Base-by-base conservation (phyloP, 306 rosid species). In the Glycine tomentella region DNA sequence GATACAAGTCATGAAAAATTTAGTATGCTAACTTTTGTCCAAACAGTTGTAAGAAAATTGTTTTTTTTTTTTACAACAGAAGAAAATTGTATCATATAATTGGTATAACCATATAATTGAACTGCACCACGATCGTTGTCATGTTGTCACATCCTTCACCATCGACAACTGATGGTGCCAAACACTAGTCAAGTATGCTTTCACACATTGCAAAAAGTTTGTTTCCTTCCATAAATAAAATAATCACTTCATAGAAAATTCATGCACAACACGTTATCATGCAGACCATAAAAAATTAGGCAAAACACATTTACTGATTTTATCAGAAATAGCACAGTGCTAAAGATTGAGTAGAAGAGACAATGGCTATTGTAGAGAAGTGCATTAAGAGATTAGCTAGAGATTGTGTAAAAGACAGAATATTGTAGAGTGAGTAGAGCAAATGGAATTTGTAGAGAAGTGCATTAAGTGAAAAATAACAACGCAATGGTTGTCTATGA, bases 81-180 rank as follows among this genome's bases (percentile, higher is more conserved):
- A n/a, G n/a, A n/a, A n/a, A n/a, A n/a, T n/a, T n/a, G n/a, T n/a
- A n/a, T n/a, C n/a, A n/a, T n/a, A n/a, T n/a, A n/a, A n/a, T n/a
- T n/a, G n/a, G n/a, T n/a, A n/a, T n/a, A n/a, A n/a, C n/a, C n/a
- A n/a, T n/a, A n/a, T n/a, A n/a, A n/a, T 93, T 95, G 78, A 95
- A 90, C 82, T 91, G 98, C 64, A 95, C 96, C 89, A 95, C 63
- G 79, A 95, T 92, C 96, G 93, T 93, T 62, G 99, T 95, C 99
- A 95, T 95, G 91, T 95, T 95, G 57, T 95, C 99, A 50, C 99
- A 93, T 71, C 99, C 99, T 83, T 90, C 96, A 0, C 99, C 99
- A 56, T 83, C 64, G 12, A 87, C 87, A 3, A 94, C 92, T 34
- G 97, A 88, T 48, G 98, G 99, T 25, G 97, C 99, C 95, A 95